These are phyloP conservation scores for Lentinula edodes DNA, from an alignment of 768 basidiomycete species.

Conservation along the genomic window DNA sequence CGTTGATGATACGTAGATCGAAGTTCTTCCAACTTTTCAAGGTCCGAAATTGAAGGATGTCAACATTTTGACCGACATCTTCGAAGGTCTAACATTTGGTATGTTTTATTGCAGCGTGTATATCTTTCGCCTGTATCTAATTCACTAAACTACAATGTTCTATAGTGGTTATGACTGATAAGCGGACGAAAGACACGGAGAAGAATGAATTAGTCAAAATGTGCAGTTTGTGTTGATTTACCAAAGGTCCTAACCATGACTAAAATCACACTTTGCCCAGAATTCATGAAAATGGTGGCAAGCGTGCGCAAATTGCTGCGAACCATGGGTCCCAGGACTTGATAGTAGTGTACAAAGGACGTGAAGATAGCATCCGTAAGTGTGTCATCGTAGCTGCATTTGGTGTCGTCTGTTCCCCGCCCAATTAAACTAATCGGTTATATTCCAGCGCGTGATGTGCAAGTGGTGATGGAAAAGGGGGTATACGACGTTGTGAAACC, in stretches of 20 bases:
- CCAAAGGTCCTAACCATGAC: not conserved
- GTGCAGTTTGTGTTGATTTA: constrained; percentile 25
- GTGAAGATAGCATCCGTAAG: constrained; percentile 52
- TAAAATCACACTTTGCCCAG: constrained; percentile 26
- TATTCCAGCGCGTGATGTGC: constrained; percentile 60
- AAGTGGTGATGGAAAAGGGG: constrained; percentile 64
- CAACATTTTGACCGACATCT: constrained; percentile 55
- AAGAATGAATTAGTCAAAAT: constrained; percentile 65
- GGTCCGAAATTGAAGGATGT: constrained; percentile 57
- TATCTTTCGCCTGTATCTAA: not conserved
- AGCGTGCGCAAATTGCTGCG: constrained; percentile 53
- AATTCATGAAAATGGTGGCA: constrained; percentile 67
- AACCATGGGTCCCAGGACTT: constrained; percentile 39
- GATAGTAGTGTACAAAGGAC: constrained; percentile 64
- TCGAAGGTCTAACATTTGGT: constrained; percentile 80
- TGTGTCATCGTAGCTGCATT: constrained; percentile 8
- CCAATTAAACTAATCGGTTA: not conserved
- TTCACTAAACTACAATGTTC: not conserved
- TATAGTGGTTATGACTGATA: constrained; percentile 67
- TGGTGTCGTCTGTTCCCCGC: constrained; percentile 1
- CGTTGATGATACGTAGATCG: constrained; percentile 16
- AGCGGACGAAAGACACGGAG: constrained; percentile 62
- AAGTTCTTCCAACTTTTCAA: constrained; percentile 22
- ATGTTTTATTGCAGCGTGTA: constrained; percentile 19
- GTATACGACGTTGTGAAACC: constrained; percentile 72